phyloP scores from a whole-genome alignment of 352 stramenopile genomes.

The Phytopythium kandeliae region DNA sequence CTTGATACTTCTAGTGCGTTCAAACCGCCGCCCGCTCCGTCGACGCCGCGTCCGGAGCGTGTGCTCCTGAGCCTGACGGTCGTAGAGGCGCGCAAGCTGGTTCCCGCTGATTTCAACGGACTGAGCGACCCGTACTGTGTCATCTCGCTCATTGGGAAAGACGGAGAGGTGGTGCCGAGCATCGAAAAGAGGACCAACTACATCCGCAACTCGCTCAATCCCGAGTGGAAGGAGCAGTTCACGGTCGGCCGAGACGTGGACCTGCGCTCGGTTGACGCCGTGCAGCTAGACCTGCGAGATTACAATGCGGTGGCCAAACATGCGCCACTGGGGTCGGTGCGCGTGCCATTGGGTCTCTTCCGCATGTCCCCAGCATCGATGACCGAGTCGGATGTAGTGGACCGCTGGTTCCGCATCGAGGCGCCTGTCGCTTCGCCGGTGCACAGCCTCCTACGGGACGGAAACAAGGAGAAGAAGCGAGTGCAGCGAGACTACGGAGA shows the following conservation, averaged over 20 bases:
- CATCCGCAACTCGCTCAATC: conserved; percentile 38
- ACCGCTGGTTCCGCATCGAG: conserved; percentile 63
- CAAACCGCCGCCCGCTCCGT: conserved; percentile 8
- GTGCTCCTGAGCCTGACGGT: conserved; percentile 52
- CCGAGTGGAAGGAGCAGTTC: conserved; percentile 50
- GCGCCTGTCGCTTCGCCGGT: conserved; percentile 18
- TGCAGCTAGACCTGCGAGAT: conserved; percentile 60
- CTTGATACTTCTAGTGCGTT: neutral
- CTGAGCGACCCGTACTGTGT: conserved; percentile 73
- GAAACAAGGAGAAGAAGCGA: conserved; percentile 29
- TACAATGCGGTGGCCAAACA: conserved; percentile 47
- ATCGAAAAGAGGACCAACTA: conserved; percentile 54
- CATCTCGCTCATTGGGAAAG: conserved; percentile 54
- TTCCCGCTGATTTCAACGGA: conserved; percentile 46
- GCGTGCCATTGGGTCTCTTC: conserved; percentile 53
- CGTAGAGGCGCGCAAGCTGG: conserved; percentile 42
- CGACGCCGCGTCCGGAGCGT: conserved; percentile 13
- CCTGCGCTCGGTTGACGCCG: conserved; percentile 39
- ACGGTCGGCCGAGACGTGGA: conserved; percentile 44
- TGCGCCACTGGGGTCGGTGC: conserved; percentile 51
- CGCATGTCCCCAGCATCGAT: conserved; percentile 58
- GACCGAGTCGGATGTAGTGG: conserved; percentile 47
- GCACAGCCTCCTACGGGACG: conserved; percentile 8
- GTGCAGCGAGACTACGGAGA: conserved; percentile 46
- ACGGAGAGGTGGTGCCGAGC: conserved; percentile 45